Evolutionary conservation across 2,329 filamentous ascomycete genomes (phyloP).

Genomic region (Colletotrichum tofieldiae): DNA sequence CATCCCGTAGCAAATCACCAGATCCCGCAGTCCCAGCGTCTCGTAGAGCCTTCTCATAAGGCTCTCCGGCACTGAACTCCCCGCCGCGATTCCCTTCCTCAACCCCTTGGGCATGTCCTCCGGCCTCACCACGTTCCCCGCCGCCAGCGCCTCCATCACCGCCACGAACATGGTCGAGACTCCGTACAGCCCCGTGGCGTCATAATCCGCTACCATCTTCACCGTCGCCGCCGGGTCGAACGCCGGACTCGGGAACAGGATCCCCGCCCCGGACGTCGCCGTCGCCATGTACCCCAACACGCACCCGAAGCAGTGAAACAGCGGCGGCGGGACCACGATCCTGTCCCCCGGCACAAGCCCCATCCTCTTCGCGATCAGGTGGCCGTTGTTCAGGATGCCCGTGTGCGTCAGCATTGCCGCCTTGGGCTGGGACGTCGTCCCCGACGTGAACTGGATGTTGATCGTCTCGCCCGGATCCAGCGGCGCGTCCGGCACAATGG

Average conservation of each 20-base stretch:
- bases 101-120: constrained; percentile 61
- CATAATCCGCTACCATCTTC: constrained; percentile 66
- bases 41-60: constrained; percentile 85
- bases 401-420: constrained; percentile 90
- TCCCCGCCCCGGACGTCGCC: constrained; percentile 82
- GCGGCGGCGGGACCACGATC: constrained; percentile 87
- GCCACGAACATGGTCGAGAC: constrained; percentile 97
- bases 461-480: constrained; percentile 79
- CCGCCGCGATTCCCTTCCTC: constrained; percentile 92
- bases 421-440: constrained; percentile 93
- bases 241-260: constrained; percentile 89
- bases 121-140: constrained; percentile 48
- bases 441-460: constrained; percentile 97
- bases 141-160: constrained; percentile 82
- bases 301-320: constrained; percentile 93
- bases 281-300: constrained; percentile 98
- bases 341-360: constrained; percentile 80
- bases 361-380: constrained; percentile 89
- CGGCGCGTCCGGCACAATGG: constrained; percentile 61
- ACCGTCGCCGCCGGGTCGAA: constrained; percentile 86
- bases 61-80: constrained; percentile 85
- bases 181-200: constrained; percentile 81
- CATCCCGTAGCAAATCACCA: constrained; percentile 98
- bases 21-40: constrained; percentile 81
- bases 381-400: constrained; percentile 93